These are phyloP conservation scores for Apiotrichum laibachii DNA, from an alignment of 1,284 basidiomycete genomes.

Conservation along the genomic window DNA sequence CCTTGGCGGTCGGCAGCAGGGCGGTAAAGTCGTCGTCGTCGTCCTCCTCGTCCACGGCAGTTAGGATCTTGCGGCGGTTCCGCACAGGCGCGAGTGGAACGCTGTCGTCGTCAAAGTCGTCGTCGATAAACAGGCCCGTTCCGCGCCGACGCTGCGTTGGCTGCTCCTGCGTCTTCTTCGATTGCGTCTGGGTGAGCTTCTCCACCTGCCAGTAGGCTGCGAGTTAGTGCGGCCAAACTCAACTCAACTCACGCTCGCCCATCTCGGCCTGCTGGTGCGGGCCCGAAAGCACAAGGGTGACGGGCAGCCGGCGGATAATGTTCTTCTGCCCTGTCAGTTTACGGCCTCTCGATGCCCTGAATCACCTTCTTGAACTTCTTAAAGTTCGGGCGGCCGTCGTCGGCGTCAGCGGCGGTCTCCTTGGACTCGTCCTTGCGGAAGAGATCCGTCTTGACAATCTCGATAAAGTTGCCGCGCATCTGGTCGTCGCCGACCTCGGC, in stretches of 20 bases:
- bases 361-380: conserved; percentile 83
- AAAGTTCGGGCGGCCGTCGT: conserved; percentile 67
- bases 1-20: no score
- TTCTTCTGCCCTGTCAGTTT: conserved; percentile 37
- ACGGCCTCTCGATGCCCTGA: conserved; percentile 5
- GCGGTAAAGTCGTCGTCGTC: no score
- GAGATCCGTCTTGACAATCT: conserved; percentile 57
- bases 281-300: conserved; percentile 36
- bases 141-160: background rate
- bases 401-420: conserved; percentile 30
- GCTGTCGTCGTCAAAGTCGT: conserved; percentile 33
- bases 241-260: conserved; percentile 40
- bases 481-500: conserved; percentile 69
- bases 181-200: conserved; percentile 8
- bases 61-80: conserved; percentile 22
- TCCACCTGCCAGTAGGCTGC: conserved; percentile 45
- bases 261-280: conserved; percentile 37
- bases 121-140: conserved; percentile 17
- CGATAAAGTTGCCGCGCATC: conserved; percentile 79
- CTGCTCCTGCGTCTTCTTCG: conserved; percentile 14
- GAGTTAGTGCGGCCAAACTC: background rate
- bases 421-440: conserved; percentile 53
- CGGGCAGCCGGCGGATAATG: conserved; percentile 33
- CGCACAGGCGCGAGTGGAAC: conserved; percentile 33
- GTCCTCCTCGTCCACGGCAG: conserved; percentile 20